Evolutionary conservation across 2,329 filamentous ascomycete species (phyloP), one percentile per base, ranked within the genome.

Genomic region (Monosporascus sp.): DNA sequence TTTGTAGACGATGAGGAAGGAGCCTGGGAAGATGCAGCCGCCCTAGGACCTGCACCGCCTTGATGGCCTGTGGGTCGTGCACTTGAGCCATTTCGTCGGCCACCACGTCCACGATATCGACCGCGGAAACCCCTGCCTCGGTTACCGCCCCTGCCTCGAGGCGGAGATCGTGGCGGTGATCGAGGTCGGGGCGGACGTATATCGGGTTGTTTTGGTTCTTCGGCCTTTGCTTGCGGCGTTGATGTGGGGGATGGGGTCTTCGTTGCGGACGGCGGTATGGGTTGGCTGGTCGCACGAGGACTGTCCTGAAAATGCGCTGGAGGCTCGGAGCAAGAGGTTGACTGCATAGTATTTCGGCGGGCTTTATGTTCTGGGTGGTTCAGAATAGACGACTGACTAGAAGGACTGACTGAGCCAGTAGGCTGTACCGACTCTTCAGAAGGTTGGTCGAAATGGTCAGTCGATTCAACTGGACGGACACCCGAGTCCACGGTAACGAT

Each of bases 321-420:
- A 14, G 58, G 55, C 4, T 65, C 63, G 2, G 63, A 57, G 47
- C 61, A 66, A 53, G 62, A 65, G 49, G 63, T 50, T 17, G 60
- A 63, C 39, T 66, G 62, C 37, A 62, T 54, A 20, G 64, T 65
- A 27, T 65, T 66, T 5, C 63, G 63, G 22, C 64, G 62, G 52
- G 59, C 58, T 24, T 57, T 60, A 24, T 50, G 25, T 7, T 63
- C 61, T 6, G 55, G 43, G 5, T 43, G 43, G 9, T 61, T 51
- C 8, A 50, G 51, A 44, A 51, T 46, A 18, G 47, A 35, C 41
- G 53, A 45, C 46, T 55, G 43, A 9, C 31, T 35, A 24, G 48
- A 47, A 25, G 53, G 48, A n/a, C 53, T 54, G 14, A 53, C 50
- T 22, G 51, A 47, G 39, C 58, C 47, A 22, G 54, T 49, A 47